Conservation (phyloP, 228 moss, liverwort and hornwort species). For the Sphagnum magellanicum region DNA sequence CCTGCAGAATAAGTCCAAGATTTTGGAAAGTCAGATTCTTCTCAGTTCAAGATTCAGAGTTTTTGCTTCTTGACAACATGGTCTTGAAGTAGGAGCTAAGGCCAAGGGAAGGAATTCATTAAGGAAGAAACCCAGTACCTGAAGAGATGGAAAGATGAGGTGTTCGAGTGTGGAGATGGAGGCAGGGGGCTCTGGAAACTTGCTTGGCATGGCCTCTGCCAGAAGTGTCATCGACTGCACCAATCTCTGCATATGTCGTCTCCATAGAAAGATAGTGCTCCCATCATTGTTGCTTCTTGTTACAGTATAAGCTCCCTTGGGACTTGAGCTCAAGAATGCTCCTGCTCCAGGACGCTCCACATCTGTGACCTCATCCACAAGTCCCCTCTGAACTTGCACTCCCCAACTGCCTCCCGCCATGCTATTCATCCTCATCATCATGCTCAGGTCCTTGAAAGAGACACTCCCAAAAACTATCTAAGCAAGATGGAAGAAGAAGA, state of each 20-base stretch:
- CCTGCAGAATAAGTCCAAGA: constrained; percentile 25
- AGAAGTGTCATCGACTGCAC: constrained; percentile 60
- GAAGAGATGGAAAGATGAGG: constrained; percentile 25
- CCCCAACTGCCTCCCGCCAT: too few species aligned
- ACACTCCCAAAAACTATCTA: too few species aligned
- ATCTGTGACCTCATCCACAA: too few species aligned
- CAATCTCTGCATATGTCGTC: constrained; percentile 60
- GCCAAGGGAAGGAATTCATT: neutral
- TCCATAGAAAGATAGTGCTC: constrained; percentile 52
- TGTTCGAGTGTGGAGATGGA: constrained; percentile 15
- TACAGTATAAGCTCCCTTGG: constrained; percentile 67
- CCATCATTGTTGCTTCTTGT: constrained; percentile 61
- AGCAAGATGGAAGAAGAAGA: too few species aligned
- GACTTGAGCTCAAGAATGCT: constrained; percentile 28
- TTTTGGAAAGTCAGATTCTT: constrained; percentile 7
- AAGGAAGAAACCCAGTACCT: neutral
- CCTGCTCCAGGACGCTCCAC: too few species aligned
- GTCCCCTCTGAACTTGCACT: too few species aligned
- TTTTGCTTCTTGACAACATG: neutral
- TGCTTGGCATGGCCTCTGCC: constrained; percentile 37
- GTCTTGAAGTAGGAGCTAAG: neutral
- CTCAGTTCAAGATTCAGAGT: neutral
- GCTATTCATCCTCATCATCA: too few species aligned
- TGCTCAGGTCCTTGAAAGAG: too few species aligned
- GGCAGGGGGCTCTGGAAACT: constrained; percentile 32